These are phyloP conservation scores for Helianthus annuus DNA, from an alignment of 129 eudicot genomes.

Conservation along the genomic window DNA sequence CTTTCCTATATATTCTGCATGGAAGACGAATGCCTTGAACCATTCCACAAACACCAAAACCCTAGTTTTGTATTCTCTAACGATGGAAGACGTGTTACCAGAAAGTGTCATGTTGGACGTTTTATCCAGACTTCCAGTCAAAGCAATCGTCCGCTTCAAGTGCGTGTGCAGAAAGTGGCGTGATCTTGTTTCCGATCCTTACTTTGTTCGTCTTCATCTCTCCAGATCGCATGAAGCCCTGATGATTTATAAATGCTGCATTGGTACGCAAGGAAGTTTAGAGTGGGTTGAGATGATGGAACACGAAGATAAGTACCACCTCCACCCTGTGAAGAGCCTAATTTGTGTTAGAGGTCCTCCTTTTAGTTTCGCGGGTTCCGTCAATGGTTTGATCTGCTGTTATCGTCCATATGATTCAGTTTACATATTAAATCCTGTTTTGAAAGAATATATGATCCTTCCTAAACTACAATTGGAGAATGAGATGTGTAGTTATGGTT, in stretches of 20 bases:
- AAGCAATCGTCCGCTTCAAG: slow-evolving; percentile 1
- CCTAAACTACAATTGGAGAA: not conserved
- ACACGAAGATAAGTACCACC: not conserved
- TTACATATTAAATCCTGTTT: slow-evolving; percentile 5
- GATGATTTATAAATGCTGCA: not conserved
- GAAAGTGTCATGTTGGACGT: slow-evolving; percentile 21
- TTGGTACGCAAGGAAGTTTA: not conserved
- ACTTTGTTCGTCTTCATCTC: slow-evolving; percentile 23
- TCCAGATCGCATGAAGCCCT: not conserved
- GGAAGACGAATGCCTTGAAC: not conserved
- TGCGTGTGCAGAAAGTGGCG: slow-evolving; percentile 35
- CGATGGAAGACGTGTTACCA: slow-evolving; percentile 31
- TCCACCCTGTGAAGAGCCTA: not conserved
- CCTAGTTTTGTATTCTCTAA: not conserved
- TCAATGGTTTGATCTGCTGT: slow-evolving; percentile 40
- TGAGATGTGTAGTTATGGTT: not conserved
- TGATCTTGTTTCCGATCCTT: slow-evolving; percentile 15
- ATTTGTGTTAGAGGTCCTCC: not conserved
- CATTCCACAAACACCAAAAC: not conserved
- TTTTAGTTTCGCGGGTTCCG: slow-evolving; percentile 24
- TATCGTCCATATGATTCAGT: not conserved
- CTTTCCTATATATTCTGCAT: too few species aligned
- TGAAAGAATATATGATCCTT: not conserved
- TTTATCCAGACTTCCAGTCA: slow-evolving; percentile 33
- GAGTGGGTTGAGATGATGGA: slow-evolving; percentile 16